These are phyloP conservation scores for Parachaetomium inaequale DNA, from an alignment of 495 filamentous ascomycete species.

Conservation along the genomic window DNA sequence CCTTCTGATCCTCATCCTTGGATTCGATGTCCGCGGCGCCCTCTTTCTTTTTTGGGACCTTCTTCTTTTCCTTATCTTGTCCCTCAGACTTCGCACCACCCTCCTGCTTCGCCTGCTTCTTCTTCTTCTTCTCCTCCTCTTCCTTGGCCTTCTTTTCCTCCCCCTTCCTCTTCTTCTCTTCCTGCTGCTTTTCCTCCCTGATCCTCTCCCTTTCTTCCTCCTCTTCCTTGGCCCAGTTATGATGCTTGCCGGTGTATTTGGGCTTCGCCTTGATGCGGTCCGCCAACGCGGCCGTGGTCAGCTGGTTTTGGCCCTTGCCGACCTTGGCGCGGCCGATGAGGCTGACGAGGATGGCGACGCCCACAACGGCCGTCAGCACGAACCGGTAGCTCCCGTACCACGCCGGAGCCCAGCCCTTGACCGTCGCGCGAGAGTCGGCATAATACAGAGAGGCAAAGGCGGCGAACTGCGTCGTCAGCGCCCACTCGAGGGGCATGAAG, in stretches of 20 bases:
- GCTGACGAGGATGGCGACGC: conserved; percentile 77
- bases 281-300: conserved; percentile 61
- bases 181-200: conserved; percentile 34
- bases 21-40: neutral
- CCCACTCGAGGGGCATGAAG: conserved; percentile 80
- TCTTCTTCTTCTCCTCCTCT: conserved; percentile 27
- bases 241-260: conserved; percentile 45
- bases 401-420: conserved; percentile 74
- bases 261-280: conserved; percentile 28
- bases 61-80: conserved; percentile 4
- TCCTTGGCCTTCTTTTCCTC: conserved; percentile 29
- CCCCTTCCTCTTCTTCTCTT: conserved; percentile 34
- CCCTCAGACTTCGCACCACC: neutral
- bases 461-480: conserved; percentile 84
- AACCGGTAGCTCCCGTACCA: conserved; percentile 97
- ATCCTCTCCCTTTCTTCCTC: conserved; percentile 33
- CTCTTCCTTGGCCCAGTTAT: conserved; percentile 38
- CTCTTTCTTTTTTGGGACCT: neutral
- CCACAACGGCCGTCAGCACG: conserved; percentile 90
- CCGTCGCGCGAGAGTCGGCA: conserved; percentile 71
- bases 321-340: conserved; percentile 86
- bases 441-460: conserved; percentile 89
- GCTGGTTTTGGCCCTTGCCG: conserved; percentile 46
- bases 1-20: conserved; percentile 4
- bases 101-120: conserved; percentile 17